These are phyloP conservation scores for Pichia sp. DNA, from an alignment of 1,139 yeast genomes.

Conservation along the genomic window DNA sequence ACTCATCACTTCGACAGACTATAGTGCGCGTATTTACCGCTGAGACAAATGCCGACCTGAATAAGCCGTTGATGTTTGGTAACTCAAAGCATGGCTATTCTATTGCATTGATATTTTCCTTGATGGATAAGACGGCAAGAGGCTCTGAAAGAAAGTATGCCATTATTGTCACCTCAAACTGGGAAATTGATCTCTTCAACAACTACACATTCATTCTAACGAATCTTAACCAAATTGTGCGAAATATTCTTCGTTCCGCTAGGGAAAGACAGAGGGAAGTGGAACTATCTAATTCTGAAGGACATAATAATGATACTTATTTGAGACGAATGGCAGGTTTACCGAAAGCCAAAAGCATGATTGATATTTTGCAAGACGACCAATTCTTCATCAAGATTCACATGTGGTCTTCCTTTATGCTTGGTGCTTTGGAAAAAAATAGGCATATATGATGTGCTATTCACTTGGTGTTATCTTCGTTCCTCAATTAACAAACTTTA, in stretches of 20 bases:
- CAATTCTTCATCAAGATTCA: constrained; percentile 59
- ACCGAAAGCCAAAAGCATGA: constrained; percentile 47
- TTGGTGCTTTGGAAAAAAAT: constrained; percentile 20
- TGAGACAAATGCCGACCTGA: constrained; percentile 60
- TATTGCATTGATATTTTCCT: constrained; percentile 56
- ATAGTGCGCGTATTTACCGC: constrained; percentile 64
- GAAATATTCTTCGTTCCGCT: constrained; percentile 4
- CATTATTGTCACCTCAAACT: constrained; percentile 53
- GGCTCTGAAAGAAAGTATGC: constrained; percentile 75
- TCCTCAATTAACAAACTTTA: not conserved
- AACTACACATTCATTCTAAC: constrained; percentile 53
- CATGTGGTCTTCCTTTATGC: constrained; percentile 53
- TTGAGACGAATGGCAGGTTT: constrained; percentile 43
- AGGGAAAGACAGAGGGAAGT: constrained; percentile 1
- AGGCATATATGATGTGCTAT: constrained; percentile 4
- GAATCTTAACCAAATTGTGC: constrained; percentile 31
- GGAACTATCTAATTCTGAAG: constrained; percentile 17
- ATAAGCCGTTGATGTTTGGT: constrained; percentile 65
- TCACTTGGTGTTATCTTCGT: too few species aligned
- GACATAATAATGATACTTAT: constrained; percentile 44
- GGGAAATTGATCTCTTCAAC: constrained; percentile 43
- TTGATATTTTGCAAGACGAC: constrained; percentile 53
- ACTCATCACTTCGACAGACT: constrained; percentile 49
- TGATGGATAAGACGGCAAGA: constrained; percentile 63
- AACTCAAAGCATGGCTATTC: constrained; percentile 66